Evolutionary conservation across 257 asterid genomes (phyloP).

Genomic region (Solanum megistacrolobum): DNA sequence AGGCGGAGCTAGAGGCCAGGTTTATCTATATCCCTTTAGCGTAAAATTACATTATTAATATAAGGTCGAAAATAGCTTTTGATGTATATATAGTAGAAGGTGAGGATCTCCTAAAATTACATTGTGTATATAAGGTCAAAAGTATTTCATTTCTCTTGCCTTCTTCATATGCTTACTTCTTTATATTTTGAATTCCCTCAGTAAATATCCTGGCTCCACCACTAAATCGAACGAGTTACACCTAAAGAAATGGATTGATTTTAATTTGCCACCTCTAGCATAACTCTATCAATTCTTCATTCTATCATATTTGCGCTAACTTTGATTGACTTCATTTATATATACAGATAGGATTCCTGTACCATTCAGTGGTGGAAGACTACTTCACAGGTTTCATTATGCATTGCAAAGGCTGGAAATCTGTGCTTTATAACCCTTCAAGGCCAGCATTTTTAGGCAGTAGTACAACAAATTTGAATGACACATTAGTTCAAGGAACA

Average conservation of each 20-base stretch:
- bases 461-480: constrained; percentile 32
- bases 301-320: not conserved
- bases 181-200: not conserved
- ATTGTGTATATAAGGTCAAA: not conserved
- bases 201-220: fast-evolving
- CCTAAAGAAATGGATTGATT: not conserved
- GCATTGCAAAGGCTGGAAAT: constrained; percentile 51
- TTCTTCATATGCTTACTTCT: not conserved
- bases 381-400: constrained; percentile 30
- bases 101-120: not conserved
- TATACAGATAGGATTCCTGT: constrained; percentile 51
- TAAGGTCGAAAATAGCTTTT: not conserved
- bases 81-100: not conserved
- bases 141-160: not conserved
- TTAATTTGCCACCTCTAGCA: not conserved
- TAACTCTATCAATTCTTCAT: not conserved
- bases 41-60: not conserved
- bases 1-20: not conserved
- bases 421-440: constrained; percentile 27
- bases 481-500: constrained; percentile 36
- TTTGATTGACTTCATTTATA: not conserved
- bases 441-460: constrained; percentile 41
- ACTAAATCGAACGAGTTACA: not conserved
- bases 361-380: constrained; percentile 42
- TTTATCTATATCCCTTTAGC: not conserved